These are phyloP conservation scores for Malania oleifera DNA, from an alignment of 164 flowering plant species.

Conservation along the genomic window DNA sequence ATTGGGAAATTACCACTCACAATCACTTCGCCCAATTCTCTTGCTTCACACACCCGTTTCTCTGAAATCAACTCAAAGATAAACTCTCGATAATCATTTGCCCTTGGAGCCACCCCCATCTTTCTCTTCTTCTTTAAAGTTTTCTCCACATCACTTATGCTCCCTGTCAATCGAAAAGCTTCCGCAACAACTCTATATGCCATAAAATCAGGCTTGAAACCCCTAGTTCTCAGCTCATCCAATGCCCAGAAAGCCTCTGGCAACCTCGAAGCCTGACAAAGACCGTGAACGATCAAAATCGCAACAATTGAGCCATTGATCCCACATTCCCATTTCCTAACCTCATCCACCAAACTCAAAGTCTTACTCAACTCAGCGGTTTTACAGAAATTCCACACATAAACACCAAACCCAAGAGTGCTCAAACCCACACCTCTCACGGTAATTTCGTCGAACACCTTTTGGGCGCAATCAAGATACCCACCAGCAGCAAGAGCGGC, in stretches of 20 bases:
- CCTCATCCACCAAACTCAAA: slow-evolving; percentile 49
- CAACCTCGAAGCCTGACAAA: slow-evolving; percentile 47
- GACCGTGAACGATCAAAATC: slow-evolving; percentile 64
- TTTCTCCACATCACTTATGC: slow-evolving; percentile 39
- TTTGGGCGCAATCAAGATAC: slow-evolving; percentile 28
- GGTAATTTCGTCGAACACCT: slow-evolving; percentile 61
- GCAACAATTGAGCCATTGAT: slow-evolving; percentile 73
- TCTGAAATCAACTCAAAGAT: slow-evolving; percentile 57
- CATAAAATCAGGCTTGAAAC: slow-evolving; percentile 88
- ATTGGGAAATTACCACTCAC: slow-evolving; percentile 69
- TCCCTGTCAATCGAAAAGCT: slow-evolving; percentile 39
- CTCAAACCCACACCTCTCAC: slow-evolving; percentile 33
- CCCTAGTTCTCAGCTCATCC: slow-evolving; percentile 69
- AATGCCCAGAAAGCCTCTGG: slow-evolving; percentile 46
- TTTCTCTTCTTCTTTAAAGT: slow-evolving; percentile 84
- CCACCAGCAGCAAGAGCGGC: slow-evolving; percentile 72
- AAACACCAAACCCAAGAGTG: slow-evolving; percentile 80
- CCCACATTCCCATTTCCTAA: slow-evolving; percentile 23
- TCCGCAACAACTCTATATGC: slow-evolving; percentile 77
- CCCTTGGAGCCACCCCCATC: slow-evolving; percentile 84
- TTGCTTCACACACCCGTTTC: slow-evolving; percentile 54
- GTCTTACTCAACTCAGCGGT: slow-evolving; percentile 25
- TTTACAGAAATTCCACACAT: slow-evolving; percentile 50
- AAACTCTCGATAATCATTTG: slow-evolving; percentile 58
- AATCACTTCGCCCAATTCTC: slow-evolving; percentile 67